Evolutionary conservation across 495 filamentous ascomycete species (phyloP), one percentile per base, ranked within the genome.

Genomic region (Staphylotrichum tortipilum): DNA sequence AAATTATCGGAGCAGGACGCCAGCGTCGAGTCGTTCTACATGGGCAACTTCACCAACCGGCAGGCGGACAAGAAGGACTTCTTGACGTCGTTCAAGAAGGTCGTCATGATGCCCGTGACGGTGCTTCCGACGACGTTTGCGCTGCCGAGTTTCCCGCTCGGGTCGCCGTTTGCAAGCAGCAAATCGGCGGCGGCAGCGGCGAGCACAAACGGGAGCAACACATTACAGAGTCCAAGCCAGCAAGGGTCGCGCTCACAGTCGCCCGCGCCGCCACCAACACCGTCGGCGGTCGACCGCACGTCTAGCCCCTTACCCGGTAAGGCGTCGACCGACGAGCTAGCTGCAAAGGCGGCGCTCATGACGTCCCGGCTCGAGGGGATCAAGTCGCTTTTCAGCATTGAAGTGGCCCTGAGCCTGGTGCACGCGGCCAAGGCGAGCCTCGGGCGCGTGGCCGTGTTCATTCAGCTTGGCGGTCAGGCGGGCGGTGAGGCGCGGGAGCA

Each of bases 11-110:
- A 92, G 47, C 86, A 94, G 65, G 89, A 95, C 40, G 88, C 89
- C 28, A 85, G 85, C 5, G 86, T 85, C 14, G 91, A 97, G 64
- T 90, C 88, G 0, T 91, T 94, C 59, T 88, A 89, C 66, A 95
- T 96, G 89, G 86, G 82, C 8, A 95, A 86, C 60, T 79, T 97
- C 61, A 49, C 48, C 21, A 95, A 89, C 53, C 79, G 94, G 23
- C 89, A 95, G 70, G 91, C 87, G 3, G 94, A 92, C 60, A 99
- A 99, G 65, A 82, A 84, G 37, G 94, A 99, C 64, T 99, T 99
- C 59, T 61, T 99, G 55, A 91, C 81, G 15, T 94, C 89, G 2
- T 99, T 99, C 73, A 96, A 89, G 66, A 97, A 99, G 61, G 92
- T 99, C 9, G 88, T 99, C 54, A 94, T 97, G 86, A 89, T 94